Evolutionary conservation across 495 filamentous ascomycete genomes (phyloP), one percentile per base, ranked within the genome.

Genomic region (Podospora conica): DNA sequence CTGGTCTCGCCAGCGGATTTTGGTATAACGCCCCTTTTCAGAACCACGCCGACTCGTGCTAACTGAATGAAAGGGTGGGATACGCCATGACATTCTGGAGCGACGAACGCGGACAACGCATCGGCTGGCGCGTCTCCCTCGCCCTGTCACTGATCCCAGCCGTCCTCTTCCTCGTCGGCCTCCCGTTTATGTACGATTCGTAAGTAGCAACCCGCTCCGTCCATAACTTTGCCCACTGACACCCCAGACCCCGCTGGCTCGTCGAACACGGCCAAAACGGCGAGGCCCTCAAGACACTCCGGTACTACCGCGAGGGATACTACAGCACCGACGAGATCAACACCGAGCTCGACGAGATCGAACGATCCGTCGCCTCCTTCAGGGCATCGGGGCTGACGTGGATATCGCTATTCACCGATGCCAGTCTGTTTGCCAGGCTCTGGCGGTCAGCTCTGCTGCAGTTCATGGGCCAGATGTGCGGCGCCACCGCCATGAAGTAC

Each of bases 401-500:
- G 78, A 57, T 63, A 11, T 74, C 74, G 1, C 66, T 82, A 2
- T 81, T 82, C 70, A 69, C 70, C 3, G 75, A 81, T 25, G 68
- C 69, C 11, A 75, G 69, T 18, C 68, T 81, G 2, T 81, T 78
- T 59, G 73, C 75, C 6, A 71, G 80, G 33, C 69, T 82, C 15
- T 82, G 80, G 80, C 71, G 82, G 1, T 78, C 81, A 1, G 74
- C 79, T 0, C 68, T 84, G 0, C 70, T 85, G 8, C 82, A 83
- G 64, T 85, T 85, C 66, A 81, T 84, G 79, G 81, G 80, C 0
- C 83, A 84, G 65, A 79, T 82, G 80, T 82, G 78, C 55, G 83
- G 83, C n/a, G 80, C 80, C 15, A 81, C 81, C 0, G 80, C 81
- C 1, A 84, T 85, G 82, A 84, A 84, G 61, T 85, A 84, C 60